Evolutionary conservation across 768 basidiomycete species (phyloP), one percentile per base, ranked within the genome.

Genomic region (Boletus bicolor): DNA sequence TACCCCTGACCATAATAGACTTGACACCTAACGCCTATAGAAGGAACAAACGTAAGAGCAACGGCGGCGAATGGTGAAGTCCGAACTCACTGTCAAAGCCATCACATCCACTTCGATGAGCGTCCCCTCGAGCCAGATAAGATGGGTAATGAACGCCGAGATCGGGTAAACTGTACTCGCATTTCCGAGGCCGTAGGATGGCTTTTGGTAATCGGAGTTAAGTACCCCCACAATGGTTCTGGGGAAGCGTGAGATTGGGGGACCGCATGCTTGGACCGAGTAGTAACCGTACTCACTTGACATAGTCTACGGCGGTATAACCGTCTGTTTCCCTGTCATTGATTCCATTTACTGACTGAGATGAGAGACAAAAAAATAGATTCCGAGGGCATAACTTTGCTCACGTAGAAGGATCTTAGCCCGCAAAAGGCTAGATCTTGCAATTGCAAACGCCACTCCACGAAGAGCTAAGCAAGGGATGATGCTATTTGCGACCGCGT

Each of bases 271-370:
- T 46, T 58, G 42, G 30, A 60, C 51, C 39, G 21, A 34, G 51
- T 44, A 42, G 51, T 24, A 36, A 49, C 6, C 63, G 77, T 35
- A 37, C 60, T 62, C 62, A 91, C 89, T 74, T 77, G 63, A 98
- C 82, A 66, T 96, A 96, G 73, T 95, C 89, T 4, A 81, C 77
- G 0, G 92, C 94, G 6, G 80, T 83, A 68, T 95, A 96, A 7
- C 84, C 88, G 28, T 85, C 81, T 0, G 94, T 97, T 72, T 98
- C 95, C 53, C 94, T 79, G 66, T 98, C 95, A 64, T 96, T 97
- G 60, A 78, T 80, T 12, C 82, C 77, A 67, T 97, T 98, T 54
- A 98, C 94, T 96, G 61, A 12, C 24, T 19, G 45, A 37, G 56
- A 46, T 57, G n/a, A 65, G 56, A 15, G 39, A 19, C 35, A 46